Base-by-base conservation (phyloP, 2,329 filamentous ascomycete genomes). In the Cladophialophora bantiana region DNA sequence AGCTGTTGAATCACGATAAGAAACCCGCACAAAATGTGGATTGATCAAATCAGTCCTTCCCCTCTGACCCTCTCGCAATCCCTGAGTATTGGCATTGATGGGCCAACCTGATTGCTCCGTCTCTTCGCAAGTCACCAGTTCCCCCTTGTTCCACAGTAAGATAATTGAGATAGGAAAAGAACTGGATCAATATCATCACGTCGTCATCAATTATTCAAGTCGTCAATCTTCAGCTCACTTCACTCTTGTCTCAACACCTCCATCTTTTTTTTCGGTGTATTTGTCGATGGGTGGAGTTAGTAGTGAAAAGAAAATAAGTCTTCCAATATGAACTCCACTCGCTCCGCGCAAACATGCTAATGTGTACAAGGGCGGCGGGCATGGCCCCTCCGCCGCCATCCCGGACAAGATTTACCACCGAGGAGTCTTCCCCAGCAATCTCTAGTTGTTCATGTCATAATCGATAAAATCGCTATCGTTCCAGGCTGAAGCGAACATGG, bases 361-460 rank as follows among this genome's bases (percentile, higher is more conserved):
- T 53, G 15, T 31, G 52, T 55, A 59, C 59, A 45, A 56, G 20
- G 15, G 55, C 57, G 26, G 20, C 26, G 10, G 20, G 26, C 6
- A 15, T 32, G 31, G 45, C 26, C 57, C n/a, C 18, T 31, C 32
- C 3, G 7, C 35, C 34, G 34, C 32, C 5, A 12, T 45, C 40
- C 3, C 31, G 3, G 18, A 7, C 40, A 13, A 13, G 20, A n/a
- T 13, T 31, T 4, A n/a, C n/a, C 6, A 2, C 18, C 20, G 34
- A 26, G 45, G 4, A 26, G 10, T 50, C 45, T 26, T 42, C 12
- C 45, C 9, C 45, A 10, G 10, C 32, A 7, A 61, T 34, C n/a
- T 64, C 58, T 67, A 68, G 26, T 68, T 64, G 40, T 31, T 50
- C 68, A 70, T 70, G 42, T 70, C 67, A 31, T 66, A 71, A 58